These are phyloP conservation scores for Artemisia tridentata DNA, from an alignment of 129 eudicot genomes.

Conservation along the genomic window DNA sequence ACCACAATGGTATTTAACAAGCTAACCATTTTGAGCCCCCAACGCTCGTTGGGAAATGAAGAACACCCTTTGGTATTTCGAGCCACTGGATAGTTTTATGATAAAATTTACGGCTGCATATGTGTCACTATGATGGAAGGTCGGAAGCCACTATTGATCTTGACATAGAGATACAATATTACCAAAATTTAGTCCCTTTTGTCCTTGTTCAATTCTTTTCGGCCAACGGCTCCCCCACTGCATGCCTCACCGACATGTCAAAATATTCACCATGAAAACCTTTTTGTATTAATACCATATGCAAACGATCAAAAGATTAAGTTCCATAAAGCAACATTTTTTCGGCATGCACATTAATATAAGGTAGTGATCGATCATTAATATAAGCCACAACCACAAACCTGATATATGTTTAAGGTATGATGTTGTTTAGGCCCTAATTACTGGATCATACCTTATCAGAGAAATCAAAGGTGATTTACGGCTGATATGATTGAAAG, in stretches of 20 bases:
- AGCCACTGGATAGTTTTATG: not conserved
- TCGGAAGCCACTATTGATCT: no score
- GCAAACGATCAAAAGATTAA: not conserved
- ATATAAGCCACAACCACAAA: not conserved
- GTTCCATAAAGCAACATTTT: conserved; percentile 9
- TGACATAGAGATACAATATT: conserved; percentile 9
- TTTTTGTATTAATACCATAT: not conserved
- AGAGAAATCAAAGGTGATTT: no score
- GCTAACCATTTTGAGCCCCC: no score
- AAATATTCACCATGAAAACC: not conserved
- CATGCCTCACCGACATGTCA: conserved; percentile 19
- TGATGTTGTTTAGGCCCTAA: no score
- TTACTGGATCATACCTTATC: no score
- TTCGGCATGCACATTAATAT: not conserved
- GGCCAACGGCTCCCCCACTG: conserved; percentile 11
- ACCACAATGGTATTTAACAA: no score
- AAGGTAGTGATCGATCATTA: conserved; percentile 13
- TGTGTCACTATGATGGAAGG: no score
- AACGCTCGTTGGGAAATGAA: not conserved
- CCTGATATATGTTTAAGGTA: no score
- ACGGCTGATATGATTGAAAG: no score
- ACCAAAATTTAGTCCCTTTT: conserved; percentile 6
- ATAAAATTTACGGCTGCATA: not conserved
- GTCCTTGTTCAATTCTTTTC: conserved; percentile 18
- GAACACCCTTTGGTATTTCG: not conserved